Conservation (phyloP, 768 basidiomycete species). For the Austroboletus festivus region DNA sequence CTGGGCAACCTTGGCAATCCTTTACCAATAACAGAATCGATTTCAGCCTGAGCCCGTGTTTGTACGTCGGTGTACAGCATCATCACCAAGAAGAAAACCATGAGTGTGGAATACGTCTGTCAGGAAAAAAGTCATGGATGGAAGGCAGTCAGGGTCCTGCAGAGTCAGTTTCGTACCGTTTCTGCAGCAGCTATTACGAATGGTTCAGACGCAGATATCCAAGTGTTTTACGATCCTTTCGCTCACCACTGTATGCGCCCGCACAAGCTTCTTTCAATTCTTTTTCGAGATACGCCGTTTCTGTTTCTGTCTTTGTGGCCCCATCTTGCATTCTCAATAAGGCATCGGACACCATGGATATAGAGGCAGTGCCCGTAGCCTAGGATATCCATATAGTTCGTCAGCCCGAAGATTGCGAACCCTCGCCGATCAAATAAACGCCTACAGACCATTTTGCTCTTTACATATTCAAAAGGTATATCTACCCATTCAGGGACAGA, state of each 20-base stretch:
- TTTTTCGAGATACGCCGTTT: conserved; percentile 14
- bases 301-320: conserved; percentile 3
- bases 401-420: not conserved
- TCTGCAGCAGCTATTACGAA: not conserved
- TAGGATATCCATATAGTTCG: not conserved
- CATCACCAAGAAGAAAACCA: conserved; percentile 25
- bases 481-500: conserved; percentile 14
- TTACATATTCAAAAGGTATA: conserved; percentile 23
- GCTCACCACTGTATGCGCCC: conserved; percentile 17
- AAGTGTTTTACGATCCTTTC: not conserved
- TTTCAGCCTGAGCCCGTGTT: conserved; percentile 16
- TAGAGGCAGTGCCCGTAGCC: conserved; percentile 18
- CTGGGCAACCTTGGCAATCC: conserved; percentile 18
- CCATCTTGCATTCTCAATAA: conserved; percentile 11
- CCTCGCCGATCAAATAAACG: not conserved
- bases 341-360: conserved; percentile 26
- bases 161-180: not conserved
- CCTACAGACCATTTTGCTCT: conserved; percentile 17
- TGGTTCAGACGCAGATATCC: conserved; percentile 6
- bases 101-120: conserved; percentile 19
- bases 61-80: conserved; percentile 26
- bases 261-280: conserved; percentile 24
- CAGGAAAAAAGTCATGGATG: conserved; percentile 8
- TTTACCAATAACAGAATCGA: conserved; percentile 17
- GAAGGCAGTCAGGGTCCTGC: not conserved